Evolutionary conservation across 2,329 filamentous ascomycete genomes (phyloP).

Genomic region (Aspergillus flavus): DNA sequence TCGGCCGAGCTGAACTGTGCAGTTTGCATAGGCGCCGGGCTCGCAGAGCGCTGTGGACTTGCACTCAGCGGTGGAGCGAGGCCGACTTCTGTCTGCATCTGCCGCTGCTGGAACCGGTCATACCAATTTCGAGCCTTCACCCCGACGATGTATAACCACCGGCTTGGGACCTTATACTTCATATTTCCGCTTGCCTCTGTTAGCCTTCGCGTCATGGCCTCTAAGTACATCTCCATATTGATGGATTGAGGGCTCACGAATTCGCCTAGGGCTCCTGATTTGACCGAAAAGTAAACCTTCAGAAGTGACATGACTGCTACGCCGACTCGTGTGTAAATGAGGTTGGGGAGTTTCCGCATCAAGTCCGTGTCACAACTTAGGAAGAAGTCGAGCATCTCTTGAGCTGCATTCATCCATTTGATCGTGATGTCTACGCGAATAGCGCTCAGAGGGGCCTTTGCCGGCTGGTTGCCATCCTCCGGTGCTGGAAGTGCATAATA

Average conservation of each 20-base stretch:
- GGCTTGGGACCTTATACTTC: conserved; percentile 37
- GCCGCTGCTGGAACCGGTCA: conserved; percentile 31
- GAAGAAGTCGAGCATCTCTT: conserved; percentile 36
- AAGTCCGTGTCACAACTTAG: conserved; percentile 34
- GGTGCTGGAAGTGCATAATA: conserved; percentile 37
- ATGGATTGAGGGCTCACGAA: conserved; percentile 33
- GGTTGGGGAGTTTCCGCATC: conserved; percentile 37
- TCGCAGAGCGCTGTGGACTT: conserved; percentile 4
- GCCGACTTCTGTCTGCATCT: conserved; percentile 17
- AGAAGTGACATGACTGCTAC: conserved; percentile 36
- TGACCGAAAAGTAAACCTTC: conserved; percentile 39
- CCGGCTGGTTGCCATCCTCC: conserved; percentile 16
- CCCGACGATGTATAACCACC: conserved; percentile 37
- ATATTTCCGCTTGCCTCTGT: conserved; percentile 35
- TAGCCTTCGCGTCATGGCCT: conserved; percentile 32
- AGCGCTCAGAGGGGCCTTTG: conserved; percentile 29
- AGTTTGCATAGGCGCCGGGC: conserved; percentile 4
- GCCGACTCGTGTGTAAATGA: conserved; percentile 36
- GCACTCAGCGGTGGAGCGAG: conserved; percentile 11
- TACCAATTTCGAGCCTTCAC: conserved; percentile 38
- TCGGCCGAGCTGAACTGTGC: conserved; percentile 11
- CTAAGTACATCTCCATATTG: conserved; percentile 35
- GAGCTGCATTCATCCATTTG: conserved; percentile 42
- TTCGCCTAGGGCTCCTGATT: conserved; percentile 33
- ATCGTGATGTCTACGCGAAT: conserved; percentile 40